phyloP scores from a whole-genome alignment of 768 basidiomycete species.

The Tephrocybe sp. region DNA sequence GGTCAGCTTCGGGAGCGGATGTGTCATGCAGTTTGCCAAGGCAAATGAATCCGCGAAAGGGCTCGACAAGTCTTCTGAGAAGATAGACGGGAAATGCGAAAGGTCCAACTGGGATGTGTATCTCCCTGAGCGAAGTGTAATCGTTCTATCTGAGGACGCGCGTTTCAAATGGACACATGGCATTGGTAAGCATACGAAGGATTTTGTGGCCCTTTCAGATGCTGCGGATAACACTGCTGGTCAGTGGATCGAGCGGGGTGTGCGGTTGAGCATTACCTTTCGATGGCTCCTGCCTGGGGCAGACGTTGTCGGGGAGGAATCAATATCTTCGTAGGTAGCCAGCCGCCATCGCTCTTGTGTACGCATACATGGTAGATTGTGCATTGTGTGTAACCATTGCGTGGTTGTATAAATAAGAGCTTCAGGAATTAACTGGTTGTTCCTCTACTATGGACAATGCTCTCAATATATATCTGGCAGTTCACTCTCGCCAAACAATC shows the following conservation, averaged over 20 bases:
- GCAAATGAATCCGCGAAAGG: constrained; percentile 3
- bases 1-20: constrained; percentile 77
- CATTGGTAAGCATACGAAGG: constrained; percentile 61
- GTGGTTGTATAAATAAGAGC: too few species aligned
- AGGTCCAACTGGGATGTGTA: constrained; percentile 50
- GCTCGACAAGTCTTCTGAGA: neutral
- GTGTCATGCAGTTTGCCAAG: constrained; percentile 74
- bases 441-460: too few species aligned
- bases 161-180: constrained; percentile 89
- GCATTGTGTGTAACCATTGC: too few species aligned
- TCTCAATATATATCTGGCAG: too few species aligned
- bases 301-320: constrained; percentile 60
- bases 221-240: constrained; percentile 19
- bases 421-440: too few species aligned
- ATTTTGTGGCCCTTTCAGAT: constrained; percentile 47
- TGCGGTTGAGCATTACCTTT: constrained; percentile 79
- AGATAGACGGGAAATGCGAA: constrained; percentile 11
- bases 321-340: neutral
- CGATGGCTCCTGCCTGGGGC: constrained; percentile 85
- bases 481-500: too few species aligned
- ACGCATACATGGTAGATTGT: too few species aligned
- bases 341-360: neutral
- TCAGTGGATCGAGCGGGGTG: constrained; percentile 47
- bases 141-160: constrained; percentile 78
- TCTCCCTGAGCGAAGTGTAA: constrained; percentile 71